Evolutionary conservation across 164 flowering plant genomes (phyloP).

Genomic region (Cinnamomum chago): DNA sequence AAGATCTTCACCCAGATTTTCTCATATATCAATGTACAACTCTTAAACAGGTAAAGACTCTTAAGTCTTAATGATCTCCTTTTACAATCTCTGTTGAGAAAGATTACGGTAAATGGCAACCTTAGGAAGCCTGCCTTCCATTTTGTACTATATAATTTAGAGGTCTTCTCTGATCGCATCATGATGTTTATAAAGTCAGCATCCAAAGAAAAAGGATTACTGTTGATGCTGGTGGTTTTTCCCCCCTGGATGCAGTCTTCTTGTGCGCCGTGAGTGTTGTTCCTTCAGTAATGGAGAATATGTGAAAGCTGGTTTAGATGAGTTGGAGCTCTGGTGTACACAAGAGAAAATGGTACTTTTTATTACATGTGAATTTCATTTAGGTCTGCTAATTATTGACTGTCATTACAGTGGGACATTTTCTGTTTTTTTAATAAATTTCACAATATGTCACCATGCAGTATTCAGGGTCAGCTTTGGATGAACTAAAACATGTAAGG

Average conservation of each 20-base stretch:
- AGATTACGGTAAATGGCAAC: too few species aligned
- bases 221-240: not conserved
- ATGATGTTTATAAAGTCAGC: not conserved
- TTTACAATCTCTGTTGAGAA: too few species aligned
- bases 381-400: too few species aligned
- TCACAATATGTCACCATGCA: slow-evolving; percentile 21
- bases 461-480: slow-evolving; percentile 84
- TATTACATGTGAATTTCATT: too few species aligned
- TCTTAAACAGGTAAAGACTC: slow-evolving; percentile 66
- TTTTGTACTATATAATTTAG: not conserved
- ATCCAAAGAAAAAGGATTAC: too few species aligned
- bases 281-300: slow-evolving; percentile 83
- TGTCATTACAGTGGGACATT: too few species aligned
- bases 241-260: slow-evolving; percentile 50
- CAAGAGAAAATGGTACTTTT: slow-evolving; percentile 57
- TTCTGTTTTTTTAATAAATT: too few species aligned
- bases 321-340: slow-evolving; percentile 76
- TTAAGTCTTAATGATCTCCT: too few species aligned
- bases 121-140: too few species aligned
- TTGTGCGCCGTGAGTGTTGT: slow-evolving; percentile 77
- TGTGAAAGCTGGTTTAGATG: slow-evolving; percentile 81
- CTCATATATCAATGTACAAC: slow-evolving; percentile 70
- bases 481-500: slow-evolving; percentile 76
- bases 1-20: slow-evolving; percentile 65
- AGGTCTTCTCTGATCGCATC: too few species aligned